phyloP scores from a whole-genome alignment of 768 basidiomycete species.

The Lactarius quietus region DNA sequence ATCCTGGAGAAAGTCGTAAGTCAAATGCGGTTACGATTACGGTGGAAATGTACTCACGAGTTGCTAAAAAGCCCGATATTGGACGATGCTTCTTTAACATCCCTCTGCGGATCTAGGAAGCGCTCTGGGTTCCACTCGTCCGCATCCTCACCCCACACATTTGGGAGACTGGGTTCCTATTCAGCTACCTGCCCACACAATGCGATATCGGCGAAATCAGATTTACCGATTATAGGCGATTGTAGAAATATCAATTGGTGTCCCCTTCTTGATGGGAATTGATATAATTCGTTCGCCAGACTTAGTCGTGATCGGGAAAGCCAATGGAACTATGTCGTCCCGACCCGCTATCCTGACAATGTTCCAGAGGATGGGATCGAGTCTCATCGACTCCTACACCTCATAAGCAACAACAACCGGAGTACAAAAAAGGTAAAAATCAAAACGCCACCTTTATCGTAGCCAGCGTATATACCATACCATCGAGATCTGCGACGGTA shows the following conservation, averaged over 20 bases:
- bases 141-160: conserved; percentile 15
- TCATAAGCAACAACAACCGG: neutral
- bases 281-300: conserved; percentile 10
- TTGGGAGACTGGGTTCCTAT: neutral
- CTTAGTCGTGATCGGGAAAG: conserved; percentile 9
- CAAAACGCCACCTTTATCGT: conserved; percentile 1
- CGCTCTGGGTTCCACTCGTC: conserved; percentile 10
- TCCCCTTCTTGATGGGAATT: conserved; percentile 14
- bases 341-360: neutral
- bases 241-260: conserved; percentile 4
- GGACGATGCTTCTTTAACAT: neutral
- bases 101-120: conserved; percentile 4
- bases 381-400: neutral
- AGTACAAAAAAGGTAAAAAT: neutral
- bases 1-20: neutral
- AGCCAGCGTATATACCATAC: neutral
- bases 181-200: neutral
- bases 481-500: neutral
- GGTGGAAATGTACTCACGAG: neutral
- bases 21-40: neutral
- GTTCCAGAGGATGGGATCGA: neutral
- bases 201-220: no score
- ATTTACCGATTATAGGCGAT: conserved; percentile 5
- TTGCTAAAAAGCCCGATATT: conserved; percentile 4
- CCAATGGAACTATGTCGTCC: conserved; percentile 8